phyloP scores from a whole-genome alignment of 495 filamentous ascomycete species.

The Penicillium turbatum region DNA sequence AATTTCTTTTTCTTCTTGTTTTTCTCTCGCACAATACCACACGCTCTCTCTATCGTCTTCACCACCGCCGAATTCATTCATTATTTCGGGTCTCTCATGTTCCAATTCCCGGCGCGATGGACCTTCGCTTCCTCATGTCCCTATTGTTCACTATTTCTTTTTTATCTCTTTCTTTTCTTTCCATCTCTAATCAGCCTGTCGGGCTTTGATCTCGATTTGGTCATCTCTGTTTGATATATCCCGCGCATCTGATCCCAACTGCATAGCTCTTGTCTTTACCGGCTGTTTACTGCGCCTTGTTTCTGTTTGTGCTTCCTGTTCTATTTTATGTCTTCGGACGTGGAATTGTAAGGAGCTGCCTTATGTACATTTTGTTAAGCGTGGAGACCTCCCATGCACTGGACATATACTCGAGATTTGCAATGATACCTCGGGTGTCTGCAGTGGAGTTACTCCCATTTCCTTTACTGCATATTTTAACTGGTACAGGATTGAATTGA shows the following conservation, averaged over 20 bases:
- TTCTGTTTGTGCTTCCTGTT: background rate
- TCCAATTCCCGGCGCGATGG: slow-evolving; percentile 26
- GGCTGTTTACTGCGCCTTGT: background rate
- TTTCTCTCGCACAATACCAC: slow-evolving; percentile 5
- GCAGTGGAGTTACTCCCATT: background rate
- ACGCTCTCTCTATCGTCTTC: slow-evolving; percentile 1
- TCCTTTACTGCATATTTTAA: background rate
- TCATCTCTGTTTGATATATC: slow-evolving; percentile 28
- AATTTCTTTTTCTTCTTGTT: background rate
- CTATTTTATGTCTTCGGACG: background rate
- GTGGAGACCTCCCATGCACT: slow-evolving; percentile 6
- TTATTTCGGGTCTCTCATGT: slow-evolving; percentile 20
- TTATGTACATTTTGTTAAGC: slow-evolving; percentile 9
- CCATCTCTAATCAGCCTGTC: slow-evolving; percentile 11
- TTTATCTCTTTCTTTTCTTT: background rate
- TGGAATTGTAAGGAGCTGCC: slow-evolving; percentile 3
- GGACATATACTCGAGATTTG: slow-evolving; percentile 10
- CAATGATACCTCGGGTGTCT: slow-evolving; percentile 6
- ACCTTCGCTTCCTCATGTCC: slow-evolving; percentile 27
- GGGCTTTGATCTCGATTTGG: slow-evolving; percentile 10
- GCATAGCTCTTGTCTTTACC: slow-evolving; percentile 12
- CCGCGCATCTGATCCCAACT: slow-evolving; percentile 21
- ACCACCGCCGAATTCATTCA: slow-evolving; percentile 22
- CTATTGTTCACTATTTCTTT: slow-evolving; percentile 21
- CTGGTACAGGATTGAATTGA: background rate